Evolutionary conservation across 805 yeast genomes (phyloP).

Genomic region (Zygoascus ofunaensis): DNA sequence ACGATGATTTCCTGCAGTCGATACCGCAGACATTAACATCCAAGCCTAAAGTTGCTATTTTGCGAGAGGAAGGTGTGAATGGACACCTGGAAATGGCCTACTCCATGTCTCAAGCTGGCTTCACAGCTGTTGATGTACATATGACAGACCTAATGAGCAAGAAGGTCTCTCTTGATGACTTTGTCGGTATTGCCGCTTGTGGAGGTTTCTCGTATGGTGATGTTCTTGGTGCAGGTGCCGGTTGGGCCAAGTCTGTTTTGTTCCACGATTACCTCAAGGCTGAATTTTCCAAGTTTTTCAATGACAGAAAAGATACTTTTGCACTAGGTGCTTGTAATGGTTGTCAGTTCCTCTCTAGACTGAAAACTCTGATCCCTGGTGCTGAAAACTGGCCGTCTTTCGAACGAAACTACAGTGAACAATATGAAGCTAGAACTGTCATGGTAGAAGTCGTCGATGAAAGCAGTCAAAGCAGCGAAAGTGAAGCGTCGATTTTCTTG

Average conservation of each 20-base stretch:
- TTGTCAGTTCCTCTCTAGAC: slow-evolving; percentile 87
- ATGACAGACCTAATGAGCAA: slow-evolving; percentile 87
- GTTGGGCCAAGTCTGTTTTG: slow-evolving; percentile 96
- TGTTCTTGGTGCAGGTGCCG: slow-evolving; percentile 96
- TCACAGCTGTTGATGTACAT: slow-evolving; percentile 88
- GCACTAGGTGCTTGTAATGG: slow-evolving; percentile 99
- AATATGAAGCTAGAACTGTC: slow-evolving; percentile 89
- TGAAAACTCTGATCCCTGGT: slow-evolving; percentile 84
- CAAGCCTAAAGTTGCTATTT: slow-evolving; percentile 88
- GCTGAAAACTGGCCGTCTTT: slow-evolving; percentile 93
- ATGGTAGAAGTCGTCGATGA: slow-evolving; percentile 72
- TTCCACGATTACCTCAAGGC: slow-evolving; percentile 68
- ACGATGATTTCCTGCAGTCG: slow-evolving; percentile 28
- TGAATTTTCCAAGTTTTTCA: slow-evolving; percentile 75
- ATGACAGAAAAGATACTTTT: slow-evolving; percentile 81
- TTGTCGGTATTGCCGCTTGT: slow-evolving; percentile 94
- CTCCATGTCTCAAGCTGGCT: slow-evolving; percentile 91
- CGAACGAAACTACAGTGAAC: slow-evolving; percentile 85
- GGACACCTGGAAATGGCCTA: slow-evolving; percentile 98
- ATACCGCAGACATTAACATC: slow-evolving; percentile 9
- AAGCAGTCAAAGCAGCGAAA: slow-evolving; percentile 32
- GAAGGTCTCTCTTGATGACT: slow-evolving; percentile 59
- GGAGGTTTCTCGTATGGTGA: slow-evolving; percentile 99
- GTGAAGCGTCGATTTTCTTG: slow-evolving; percentile 54
- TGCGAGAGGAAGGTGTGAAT: slow-evolving; percentile 98